Conservation (phyloP, 305 asterid species). For the Solanum hybrid region DNA sequence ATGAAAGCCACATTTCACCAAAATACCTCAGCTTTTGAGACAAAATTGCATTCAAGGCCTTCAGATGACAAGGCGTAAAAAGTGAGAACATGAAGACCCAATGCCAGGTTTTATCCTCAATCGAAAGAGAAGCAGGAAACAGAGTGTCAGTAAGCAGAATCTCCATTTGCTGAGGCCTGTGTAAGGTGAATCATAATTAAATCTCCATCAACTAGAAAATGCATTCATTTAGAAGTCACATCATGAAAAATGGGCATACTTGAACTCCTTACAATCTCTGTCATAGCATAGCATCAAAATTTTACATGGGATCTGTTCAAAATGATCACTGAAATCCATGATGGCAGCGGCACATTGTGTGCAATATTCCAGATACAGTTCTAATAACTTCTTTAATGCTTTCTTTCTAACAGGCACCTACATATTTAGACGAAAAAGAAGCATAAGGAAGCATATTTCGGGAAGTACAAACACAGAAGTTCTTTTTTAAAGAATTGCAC, state of each 20-base stretch:
- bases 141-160: slow-evolving; percentile 57
- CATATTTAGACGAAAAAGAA: slow-evolving; percentile 8
- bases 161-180: slow-evolving; percentile 79
- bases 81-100: slow-evolving; percentile 65
- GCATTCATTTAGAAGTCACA: not conserved
- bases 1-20: slow-evolving; percentile 10
- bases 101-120: slow-evolving; percentile 55
- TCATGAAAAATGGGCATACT: slow-evolving; percentile 28
- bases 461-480: slow-evolving; percentile 8
- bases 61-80: slow-evolving; percentile 57
- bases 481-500: not conserved
- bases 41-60: slow-evolving; percentile 58
- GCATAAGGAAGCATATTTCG: not conserved
- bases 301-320: slow-evolving; percentile 83
- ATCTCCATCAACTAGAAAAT: not conserved
- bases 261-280: slow-evolving; percentile 78
- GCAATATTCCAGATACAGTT: slow-evolving; percentile 74
- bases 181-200: slow-evolving; percentile 8
- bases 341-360: slow-evolving; percentile 37
- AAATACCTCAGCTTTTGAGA: slow-evolving; percentile 70
- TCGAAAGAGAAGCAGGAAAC: slow-evolving; percentile 67
- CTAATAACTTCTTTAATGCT: slow-evolving; percentile 68
- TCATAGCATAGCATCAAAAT: slow-evolving; percentile 75
- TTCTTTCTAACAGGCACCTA: slow-evolving; percentile 70
- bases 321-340: slow-evolving; percentile 31